Percentiles rank a stretch among this genome's conserved stretches.
phyloP scores from a whole-genome alignment of 345 rosid genomes.

The Eucalyptus sideroxylon region DNA sequence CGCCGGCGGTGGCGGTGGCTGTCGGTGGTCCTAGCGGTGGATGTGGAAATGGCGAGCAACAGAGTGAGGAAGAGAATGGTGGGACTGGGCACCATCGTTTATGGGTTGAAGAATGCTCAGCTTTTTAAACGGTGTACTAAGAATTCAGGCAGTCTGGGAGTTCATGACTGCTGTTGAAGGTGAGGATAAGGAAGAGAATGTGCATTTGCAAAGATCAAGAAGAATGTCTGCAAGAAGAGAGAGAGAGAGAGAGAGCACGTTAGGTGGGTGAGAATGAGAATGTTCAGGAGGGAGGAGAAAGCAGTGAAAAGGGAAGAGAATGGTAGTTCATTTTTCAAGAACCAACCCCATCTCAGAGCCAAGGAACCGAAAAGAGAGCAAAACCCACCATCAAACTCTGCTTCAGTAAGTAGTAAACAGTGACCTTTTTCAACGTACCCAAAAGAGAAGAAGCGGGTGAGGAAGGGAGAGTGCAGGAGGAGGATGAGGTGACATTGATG shows the following conservation, averaged over 20 bases:
- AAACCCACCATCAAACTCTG: background rate
- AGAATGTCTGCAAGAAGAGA: background rate
- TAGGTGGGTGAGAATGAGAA: background rate
- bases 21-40: background rate
- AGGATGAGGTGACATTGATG: background rate
- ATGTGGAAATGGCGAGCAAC: background rate
- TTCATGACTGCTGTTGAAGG: background rate
- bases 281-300: background rate
- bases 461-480: background rate
- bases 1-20: constrained; percentile 13
- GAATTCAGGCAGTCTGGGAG: background rate
- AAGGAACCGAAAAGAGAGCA: background rate
- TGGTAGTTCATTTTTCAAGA: background rate
- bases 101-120: background rate
- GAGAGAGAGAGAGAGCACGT: background rate
- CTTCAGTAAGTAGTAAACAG: background rate
- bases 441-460: background rate
- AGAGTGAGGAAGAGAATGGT: constrained; percentile 1
- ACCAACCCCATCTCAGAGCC: background rate
- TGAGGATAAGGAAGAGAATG: background rate
- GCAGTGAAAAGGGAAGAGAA: background rate
- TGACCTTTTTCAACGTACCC: background rate
- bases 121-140: background rate
- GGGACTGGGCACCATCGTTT: background rate
- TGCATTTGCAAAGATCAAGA: background rate